These are phyloP conservation scores for Dryas drummondii DNA, from an alignment of 306 rosid species.

Conservation along the genomic window DNA sequence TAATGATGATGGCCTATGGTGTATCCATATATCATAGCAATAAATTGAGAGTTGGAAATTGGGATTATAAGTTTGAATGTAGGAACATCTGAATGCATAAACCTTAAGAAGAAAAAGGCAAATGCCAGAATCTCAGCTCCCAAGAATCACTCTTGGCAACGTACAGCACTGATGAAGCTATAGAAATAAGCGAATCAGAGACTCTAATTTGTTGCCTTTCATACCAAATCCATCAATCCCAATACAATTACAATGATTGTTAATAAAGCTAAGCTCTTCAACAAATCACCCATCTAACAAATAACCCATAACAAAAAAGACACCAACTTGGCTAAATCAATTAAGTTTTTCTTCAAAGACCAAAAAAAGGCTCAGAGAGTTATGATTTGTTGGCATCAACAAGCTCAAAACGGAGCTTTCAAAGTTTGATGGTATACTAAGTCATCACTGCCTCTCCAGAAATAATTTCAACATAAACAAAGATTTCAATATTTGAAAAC, in stretches of 20 bases:
- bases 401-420: constrained; percentile 63
- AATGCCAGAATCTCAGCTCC: constrained; percentile 21
- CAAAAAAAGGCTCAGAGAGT: constrained; percentile 53
- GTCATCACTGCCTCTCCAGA: constrained; percentile 50
- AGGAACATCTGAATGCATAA: constrained; percentile 70
- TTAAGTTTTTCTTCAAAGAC: too few species aligned
- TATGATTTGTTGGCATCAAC: constrained; percentile 55
- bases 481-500: fast-evolving
- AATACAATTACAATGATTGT: not conserved
- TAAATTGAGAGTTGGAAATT: not conserved
- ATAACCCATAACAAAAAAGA: too few species aligned
- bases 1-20: too few species aligned
- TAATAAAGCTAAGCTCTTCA: not conserved
- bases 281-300: not conserved
- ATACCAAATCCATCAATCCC: not conserved
- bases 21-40: not conserved
- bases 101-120: constrained; percentile 10
- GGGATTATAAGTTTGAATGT: constrained; percentile 15
- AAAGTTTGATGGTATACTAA: constrained; percentile 86
- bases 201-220: constrained; percentile 25
- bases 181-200: constrained; percentile 17
- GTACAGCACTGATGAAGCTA: constrained; percentile 23
- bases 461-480: not conserved
- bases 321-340: not conserved
- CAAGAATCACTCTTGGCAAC: not conserved